These are phyloP conservation scores for Trifolium subterraneum DNA, from an alignment of 306 rosid genomes.

Conservation along the genomic window DNA sequence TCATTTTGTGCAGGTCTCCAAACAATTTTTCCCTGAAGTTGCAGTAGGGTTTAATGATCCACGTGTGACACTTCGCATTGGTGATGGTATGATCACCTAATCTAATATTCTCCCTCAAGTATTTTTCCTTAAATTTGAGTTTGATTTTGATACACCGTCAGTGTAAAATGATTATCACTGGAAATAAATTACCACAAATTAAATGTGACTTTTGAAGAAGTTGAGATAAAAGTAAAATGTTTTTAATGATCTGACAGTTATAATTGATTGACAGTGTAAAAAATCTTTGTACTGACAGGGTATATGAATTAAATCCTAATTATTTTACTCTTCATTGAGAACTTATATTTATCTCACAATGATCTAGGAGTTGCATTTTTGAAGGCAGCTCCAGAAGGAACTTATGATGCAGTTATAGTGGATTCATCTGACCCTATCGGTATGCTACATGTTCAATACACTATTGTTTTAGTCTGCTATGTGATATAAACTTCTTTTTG, in stretches of 20 bases:
- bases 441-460: conserved; percentile 38
- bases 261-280: not conserved
- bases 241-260: not conserved
- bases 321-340: not conserved
- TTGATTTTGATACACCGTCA: not conserved
- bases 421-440: conserved; percentile 99
- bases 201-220: not conserved
- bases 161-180: not conserved
- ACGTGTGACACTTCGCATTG: conserved; percentile 82
- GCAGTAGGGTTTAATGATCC: conserved; percentile 90
- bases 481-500: conserved; percentile 17
- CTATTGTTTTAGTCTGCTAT: not conserved
- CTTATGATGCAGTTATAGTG: conserved; percentile 94
- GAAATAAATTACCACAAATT: not conserved
- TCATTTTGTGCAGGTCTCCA: conserved; percentile 69
- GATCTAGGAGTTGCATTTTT: conserved; percentile 91
- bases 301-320: not conserved
- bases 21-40: conserved; percentile 79
- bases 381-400: conserved; percentile 82
- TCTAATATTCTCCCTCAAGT: conserved; percentile 1
- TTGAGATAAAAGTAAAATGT: not conserved
- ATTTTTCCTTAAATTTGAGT: not conserved
- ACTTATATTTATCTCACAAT: conserved; percentile 32
- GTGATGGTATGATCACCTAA: conserved; percentile 73
- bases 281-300: not conserved